These are phyloP conservation scores for Neoboletus subvelutipes DNA, from an alignment of 768 basidiomycete genomes.

Conservation along the genomic window DNA sequence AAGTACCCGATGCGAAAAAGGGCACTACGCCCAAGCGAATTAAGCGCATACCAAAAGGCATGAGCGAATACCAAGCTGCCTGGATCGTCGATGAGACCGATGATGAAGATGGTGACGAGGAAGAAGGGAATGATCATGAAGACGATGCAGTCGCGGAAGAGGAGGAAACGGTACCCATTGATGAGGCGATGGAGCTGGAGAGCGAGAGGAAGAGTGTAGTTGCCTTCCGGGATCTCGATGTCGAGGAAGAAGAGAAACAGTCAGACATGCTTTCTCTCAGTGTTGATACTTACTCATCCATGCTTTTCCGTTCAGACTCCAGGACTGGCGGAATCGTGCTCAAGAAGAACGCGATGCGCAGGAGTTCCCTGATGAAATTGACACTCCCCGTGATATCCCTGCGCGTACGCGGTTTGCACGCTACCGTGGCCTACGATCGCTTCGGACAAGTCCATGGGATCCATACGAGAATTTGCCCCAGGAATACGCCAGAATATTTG, in stretches of 20 bases:
- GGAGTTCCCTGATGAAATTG: slow-evolving; percentile 94
- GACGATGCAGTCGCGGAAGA: slow-evolving; percentile 42
- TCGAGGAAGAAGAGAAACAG: slow-evolving; percentile 87
- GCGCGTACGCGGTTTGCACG: slow-evolving; percentile 86
- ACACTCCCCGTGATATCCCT: slow-evolving; percentile 83
- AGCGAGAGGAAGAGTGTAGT: slow-evolving; percentile 51
- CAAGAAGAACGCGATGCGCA: slow-evolving; percentile 79
- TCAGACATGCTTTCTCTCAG: slow-evolving; percentile 37
- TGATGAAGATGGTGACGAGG: slow-evolving; percentile 53
- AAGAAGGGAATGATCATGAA: slow-evolving; percentile 45
- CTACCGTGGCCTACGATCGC: slow-evolving; percentile 86
- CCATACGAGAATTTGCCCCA: slow-evolving; percentile 92
- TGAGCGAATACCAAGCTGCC: slow-evolving; percentile 94
- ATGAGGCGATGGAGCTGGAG: slow-evolving; percentile 57
- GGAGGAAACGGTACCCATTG: slow-evolving; percentile 61
- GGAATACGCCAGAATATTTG: slow-evolving; percentile 94
- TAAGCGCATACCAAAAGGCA: slow-evolving; percentile 89
- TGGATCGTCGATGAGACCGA: slow-evolving; percentile 91
- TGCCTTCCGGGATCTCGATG: slow-evolving; percentile 73
- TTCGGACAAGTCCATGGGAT: slow-evolving; percentile 97
- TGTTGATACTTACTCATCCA: background rate
- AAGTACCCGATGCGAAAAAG: slow-evolving; percentile 59
- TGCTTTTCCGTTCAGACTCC: slow-evolving; percentile 46
- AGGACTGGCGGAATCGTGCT: slow-evolving; percentile 65
- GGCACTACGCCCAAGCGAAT: slow-evolving; percentile 81